These are phyloP conservation scores for Nicotiana tabacum DNA, from an alignment of 257 asterid genomes.

Conservation along the genomic window DNA sequence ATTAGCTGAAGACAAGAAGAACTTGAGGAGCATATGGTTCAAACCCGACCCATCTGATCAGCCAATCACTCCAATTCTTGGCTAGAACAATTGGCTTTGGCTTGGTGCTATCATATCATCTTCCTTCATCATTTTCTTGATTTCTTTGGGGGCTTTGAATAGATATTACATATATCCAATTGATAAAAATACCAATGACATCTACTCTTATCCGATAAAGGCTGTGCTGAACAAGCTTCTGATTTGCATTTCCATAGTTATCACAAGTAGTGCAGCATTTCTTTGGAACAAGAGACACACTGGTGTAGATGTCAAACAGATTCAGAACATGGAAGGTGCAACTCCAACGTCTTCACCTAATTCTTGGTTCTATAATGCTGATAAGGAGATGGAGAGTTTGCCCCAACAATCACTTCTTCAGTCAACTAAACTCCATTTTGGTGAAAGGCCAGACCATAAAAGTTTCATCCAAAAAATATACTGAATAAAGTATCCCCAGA, in stretches of 20 bases:
- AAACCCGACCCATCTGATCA: constrained; percentile 49
- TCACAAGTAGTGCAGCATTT: constrained; percentile 39
- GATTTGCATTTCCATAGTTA: constrained; percentile 40
- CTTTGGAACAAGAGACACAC: constrained; percentile 48
- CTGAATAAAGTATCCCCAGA: background rate
- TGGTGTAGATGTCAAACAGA: constrained; percentile 38
- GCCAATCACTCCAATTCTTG: constrained; percentile 53
- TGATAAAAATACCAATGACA: constrained; percentile 46
- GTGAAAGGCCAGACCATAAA: constrained; percentile 74
- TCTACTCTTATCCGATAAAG: constrained; percentile 34
- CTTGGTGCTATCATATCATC: constrained; percentile 56
- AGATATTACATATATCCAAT: constrained; percentile 56
- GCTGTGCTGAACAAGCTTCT: constrained; percentile 35
- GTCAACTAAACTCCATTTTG: constrained; percentile 59
- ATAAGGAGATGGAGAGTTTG: constrained; percentile 67
- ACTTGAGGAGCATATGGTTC: constrained; percentile 41
- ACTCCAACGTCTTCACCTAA: constrained; percentile 54
- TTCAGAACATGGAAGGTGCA: constrained; percentile 54
- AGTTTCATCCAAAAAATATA: constrained; percentile 24
- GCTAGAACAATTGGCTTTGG: constrained; percentile 60
- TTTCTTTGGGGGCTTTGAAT: constrained; percentile 42
- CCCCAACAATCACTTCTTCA: constrained; percentile 46
- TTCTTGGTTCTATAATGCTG: constrained; percentile 49
- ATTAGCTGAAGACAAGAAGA: constrained; percentile 22
- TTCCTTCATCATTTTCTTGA: constrained; percentile 58